Base-by-base conservation (phyloP, 164 flowering plant genomes). In the Cinnamomum chago region DNA sequence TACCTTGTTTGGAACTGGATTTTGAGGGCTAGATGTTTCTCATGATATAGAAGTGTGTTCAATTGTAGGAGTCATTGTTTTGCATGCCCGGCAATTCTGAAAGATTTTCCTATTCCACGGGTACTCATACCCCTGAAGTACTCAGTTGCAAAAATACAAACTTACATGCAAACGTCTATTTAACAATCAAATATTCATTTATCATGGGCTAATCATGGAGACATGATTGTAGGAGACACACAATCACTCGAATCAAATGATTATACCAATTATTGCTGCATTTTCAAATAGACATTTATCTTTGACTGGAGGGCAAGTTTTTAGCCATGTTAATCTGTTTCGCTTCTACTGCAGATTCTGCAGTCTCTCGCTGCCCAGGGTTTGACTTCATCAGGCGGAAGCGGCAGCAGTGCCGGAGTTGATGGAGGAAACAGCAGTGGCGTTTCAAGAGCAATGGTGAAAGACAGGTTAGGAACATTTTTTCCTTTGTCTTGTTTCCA, bases 341-440 rank as follows among this genome's bases (percentile, higher is more conserved):
- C 35, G 17, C 3, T 77, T 70, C 50, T 4, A 50, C 20, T 83
- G 83, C 90, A 94, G 98, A 91, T 92, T 82, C 79, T 94, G 78
- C 96, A 90, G 78, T 84, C 85, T 73, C 88, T 94, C 24, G 75
- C 97, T 1, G 84, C 84, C 70, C 98, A 90, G 76, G 96, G 92
- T 65, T 65, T 86, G 72, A 81, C 83, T 65, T 91, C 93, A 62
- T 82, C 92, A 2, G 91, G 93, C 30, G 60, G 60, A 5, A 14
- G 47, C 2, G 89, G 95, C 33, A 83, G 89, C 65, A 77, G 85
- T 79, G 66, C 77, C 62, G 83, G 85, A 72, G 79, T 73, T 25
- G 98, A 91, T 78, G 88, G 84, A 33, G 86, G 84, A 50, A 73
- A 76, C 66, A 82, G 87, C 70, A 86, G 93, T 73, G 93, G 94